Conservation (phyloP, 2,329 filamentous ascomycete species). For the Colletotrichum liriopes region DNA sequence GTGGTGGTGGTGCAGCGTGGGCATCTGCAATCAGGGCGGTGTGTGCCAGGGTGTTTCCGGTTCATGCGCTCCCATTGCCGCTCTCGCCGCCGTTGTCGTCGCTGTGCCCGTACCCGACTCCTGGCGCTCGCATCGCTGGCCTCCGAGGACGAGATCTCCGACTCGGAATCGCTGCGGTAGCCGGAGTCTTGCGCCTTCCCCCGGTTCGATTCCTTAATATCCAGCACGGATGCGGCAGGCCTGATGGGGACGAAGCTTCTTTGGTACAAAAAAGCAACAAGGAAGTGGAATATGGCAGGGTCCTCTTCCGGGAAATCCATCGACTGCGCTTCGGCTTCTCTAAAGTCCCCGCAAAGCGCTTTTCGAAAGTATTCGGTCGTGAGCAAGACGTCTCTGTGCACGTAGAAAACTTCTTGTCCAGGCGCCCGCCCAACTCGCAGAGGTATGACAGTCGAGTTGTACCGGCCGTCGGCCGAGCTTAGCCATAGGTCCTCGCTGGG, state of each 20-base stretch:
- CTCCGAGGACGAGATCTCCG: slow-evolving; percentile 51
- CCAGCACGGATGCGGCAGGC: slow-evolving; percentile 58
- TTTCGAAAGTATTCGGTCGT: slow-evolving; percentile 65
- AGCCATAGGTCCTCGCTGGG: slow-evolving; percentile 65
- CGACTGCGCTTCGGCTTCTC: slow-evolving; percentile 61
- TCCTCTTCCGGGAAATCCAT: slow-evolving; percentile 67
- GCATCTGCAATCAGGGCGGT: slow-evolving; percentile 62
- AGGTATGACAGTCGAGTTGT: slow-evolving; percentile 62
- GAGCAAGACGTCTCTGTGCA: slow-evolving; percentile 63
- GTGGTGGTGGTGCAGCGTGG: slow-evolving; percentile 54
- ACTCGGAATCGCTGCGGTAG: slow-evolving; percentile 53
- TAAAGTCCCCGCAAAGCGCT: slow-evolving; percentile 64
- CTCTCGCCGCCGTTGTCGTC: slow-evolving; percentile 53
- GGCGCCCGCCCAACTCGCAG: slow-evolving; percentile 60
- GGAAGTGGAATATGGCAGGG: slow-evolving; percentile 66
- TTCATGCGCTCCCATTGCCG: slow-evolving; percentile 55
- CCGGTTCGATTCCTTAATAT: slow-evolving; percentile 58
- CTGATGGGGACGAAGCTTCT: slow-evolving; percentile 62
- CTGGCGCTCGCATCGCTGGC: slow-evolving; percentile 55
- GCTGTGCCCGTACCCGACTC: slow-evolving; percentile 53
- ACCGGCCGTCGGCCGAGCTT: slow-evolving; percentile 65
- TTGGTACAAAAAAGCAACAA: slow-evolving; percentile 67
- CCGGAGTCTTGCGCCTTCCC: slow-evolving; percentile 57
- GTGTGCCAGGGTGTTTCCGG: slow-evolving; percentile 61
- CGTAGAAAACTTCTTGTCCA: slow-evolving; percentile 63